Evolutionary conservation across 164 flowering plant genomes (phyloP), one percentile per base, ranked within the genome.

Genomic region (Vitis vinifera): DNA sequence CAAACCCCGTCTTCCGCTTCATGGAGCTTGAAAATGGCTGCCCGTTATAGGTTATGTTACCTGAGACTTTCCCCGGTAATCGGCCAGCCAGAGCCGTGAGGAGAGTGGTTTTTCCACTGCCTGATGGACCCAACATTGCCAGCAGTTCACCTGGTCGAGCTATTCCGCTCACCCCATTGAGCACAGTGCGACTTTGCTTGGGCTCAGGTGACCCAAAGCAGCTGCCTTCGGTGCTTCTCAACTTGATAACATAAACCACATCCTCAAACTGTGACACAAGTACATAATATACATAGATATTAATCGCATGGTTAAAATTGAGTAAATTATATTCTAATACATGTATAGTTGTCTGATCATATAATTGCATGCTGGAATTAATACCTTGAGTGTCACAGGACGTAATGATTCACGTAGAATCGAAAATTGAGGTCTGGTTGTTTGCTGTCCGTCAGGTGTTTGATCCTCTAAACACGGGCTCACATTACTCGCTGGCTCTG

Each of bases 81-180:
- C 97, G 74, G 13, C 97, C 98, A 1, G 84, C 89, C 0, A 94
- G 82, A 11, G 93, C 95, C 0, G 97, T 87, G 1, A 94, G 77
- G 27, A 94, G 88, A 0, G 99, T 94, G 51, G 99, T 94, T 63
- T 94, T 94, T 47, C 98, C 99, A 55, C 97, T 88, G 2, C 98
- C 99, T 0, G 98, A 94, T 0, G 99, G 97, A 14, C 99, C 99
- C 0, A 94, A 81, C 97, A 94, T 88, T 37, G 99, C 98, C 8
- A 94, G 82, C 17, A 92, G 72, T 79, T 94, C 98, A 0, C 97
- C 98, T 0, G 99, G 98, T 10, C 77, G 74, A 19, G 84, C 97
- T 0, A 85, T 55, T 2, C 99, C 98, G 1, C 79, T 86, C 10
- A 90, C 86, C 8, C 91, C 92, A 57, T 81, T 87, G 63, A 94